These are phyloP conservation scores for Calonectria honghensis DNA, from an alignment of 2,329 filamentous ascomycete genomes.

Conservation along the genomic window DNA sequence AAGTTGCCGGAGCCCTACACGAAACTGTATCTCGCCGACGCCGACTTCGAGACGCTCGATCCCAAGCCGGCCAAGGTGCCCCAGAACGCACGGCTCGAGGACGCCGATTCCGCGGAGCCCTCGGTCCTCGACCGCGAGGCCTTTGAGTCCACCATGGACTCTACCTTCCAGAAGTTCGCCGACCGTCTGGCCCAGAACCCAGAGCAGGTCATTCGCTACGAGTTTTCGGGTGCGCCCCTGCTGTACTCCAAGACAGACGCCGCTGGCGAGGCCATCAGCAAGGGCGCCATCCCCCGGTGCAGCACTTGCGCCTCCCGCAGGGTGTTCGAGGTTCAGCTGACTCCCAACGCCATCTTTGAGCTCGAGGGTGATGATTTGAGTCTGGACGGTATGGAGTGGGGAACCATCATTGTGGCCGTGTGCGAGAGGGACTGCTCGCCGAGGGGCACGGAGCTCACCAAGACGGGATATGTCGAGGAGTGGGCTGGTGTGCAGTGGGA, in stretches of 20 bases:
- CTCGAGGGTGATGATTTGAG: constrained; percentile 85
- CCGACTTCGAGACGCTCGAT: constrained; percentile 92
- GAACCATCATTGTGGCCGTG: constrained; percentile 90
- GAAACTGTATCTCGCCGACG: constrained; percentile 86
- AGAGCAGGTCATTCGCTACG: constrained; percentile 88
- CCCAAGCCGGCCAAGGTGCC: constrained; percentile 70
- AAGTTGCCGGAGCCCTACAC: constrained; percentile 83
- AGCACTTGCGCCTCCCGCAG: constrained; percentile 83
- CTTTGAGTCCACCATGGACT: constrained; percentile 85
- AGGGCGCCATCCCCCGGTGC: constrained; percentile 81
- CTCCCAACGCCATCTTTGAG: constrained; percentile 91
- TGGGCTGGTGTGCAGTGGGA: constrained; percentile 99
- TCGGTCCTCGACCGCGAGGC: constrained; percentile 78
- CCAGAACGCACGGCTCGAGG: constrained; percentile 66
- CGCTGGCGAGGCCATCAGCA: constrained; percentile 79
- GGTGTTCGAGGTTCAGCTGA: constrained; percentile 94
- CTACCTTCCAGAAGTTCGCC: constrained; percentile 86
- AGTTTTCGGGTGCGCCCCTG: constrained; percentile 83
- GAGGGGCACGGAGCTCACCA: constrained; percentile 73
- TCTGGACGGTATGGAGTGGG: constrained; percentile 97
- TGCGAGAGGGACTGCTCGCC: constrained; percentile 87
- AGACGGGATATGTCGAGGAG: constrained; percentile 90
- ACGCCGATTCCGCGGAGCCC: constrained; percentile 63
- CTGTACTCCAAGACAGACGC: constrained; percentile 87
- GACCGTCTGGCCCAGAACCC: constrained; percentile 87